Conservation (phyloP, 495 filamentous ascomycete species). For the Xylaria castorea region DNA sequence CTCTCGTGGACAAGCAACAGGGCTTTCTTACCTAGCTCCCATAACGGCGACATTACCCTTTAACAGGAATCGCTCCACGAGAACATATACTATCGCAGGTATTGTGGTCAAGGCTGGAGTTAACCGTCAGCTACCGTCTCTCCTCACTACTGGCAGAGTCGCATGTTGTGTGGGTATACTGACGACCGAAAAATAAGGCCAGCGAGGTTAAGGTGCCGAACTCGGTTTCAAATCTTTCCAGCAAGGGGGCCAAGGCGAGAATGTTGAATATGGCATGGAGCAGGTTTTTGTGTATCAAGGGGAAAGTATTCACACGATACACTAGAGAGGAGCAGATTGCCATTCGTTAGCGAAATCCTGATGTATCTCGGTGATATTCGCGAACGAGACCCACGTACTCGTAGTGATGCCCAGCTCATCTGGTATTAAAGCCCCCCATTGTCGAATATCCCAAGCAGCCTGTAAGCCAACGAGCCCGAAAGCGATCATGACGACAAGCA, state of each 20-base stretch:
- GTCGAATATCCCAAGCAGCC: slow-evolving; percentile 68
- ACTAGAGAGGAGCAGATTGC: slow-evolving; percentile 63
- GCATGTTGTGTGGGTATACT: slow-evolving; percentile 46
- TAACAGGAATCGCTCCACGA: slow-evolving; percentile 72
- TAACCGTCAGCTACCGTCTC: slow-evolving; percentile 21
- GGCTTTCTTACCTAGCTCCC: slow-evolving; percentile 73
- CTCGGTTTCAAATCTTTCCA: slow-evolving; percentile 94
- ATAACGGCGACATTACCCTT: slow-evolving; percentile 70
- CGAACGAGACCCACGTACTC: slow-evolving; percentile 63
- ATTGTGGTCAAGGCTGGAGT: slow-evolving; percentile 70
- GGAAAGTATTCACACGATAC: slow-evolving; percentile 92
- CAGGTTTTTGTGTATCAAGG: slow-evolving; percentile 81
- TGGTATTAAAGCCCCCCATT: slow-evolving; percentile 82
- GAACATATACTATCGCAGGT: slow-evolving; percentile 73
- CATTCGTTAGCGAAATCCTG: slow-evolving; percentile 23
- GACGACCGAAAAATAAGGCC: slow-evolving; percentile 87
- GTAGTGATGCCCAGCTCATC: slow-evolving; percentile 71
- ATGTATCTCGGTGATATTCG: not conserved
- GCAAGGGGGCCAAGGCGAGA: slow-evolving; percentile 77
- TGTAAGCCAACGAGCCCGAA: slow-evolving; percentile 73
- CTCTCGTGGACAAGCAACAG: not conserved
- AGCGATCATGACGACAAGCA: slow-evolving; percentile 68
- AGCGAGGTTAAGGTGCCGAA: slow-evolving; percentile 87
- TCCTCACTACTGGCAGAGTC: not conserved
- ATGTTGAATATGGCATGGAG: slow-evolving; percentile 82